Percentiles rank a stretch among this genome's conserved stretches.
phyloP scores from a whole-genome alignment of 108 stramenopile genomes.

The Pseudonitzschia multiseries region DNA sequence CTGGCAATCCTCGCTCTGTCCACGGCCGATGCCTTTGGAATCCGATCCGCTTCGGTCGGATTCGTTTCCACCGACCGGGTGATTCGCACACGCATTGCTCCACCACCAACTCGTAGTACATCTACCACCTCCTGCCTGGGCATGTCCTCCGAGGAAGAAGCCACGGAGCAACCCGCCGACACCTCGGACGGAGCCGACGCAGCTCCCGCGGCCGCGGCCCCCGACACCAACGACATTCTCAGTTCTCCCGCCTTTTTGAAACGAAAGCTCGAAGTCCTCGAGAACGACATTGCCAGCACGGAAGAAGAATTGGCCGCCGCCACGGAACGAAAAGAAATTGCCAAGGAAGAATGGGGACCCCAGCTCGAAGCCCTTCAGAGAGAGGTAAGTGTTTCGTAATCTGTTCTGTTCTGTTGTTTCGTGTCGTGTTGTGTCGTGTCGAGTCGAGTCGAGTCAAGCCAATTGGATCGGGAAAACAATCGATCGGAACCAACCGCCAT shows the following conservation, averaged over 20 bases:
- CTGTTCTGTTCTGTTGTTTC: not conserved
- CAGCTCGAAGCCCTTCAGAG: constrained; percentile 57
- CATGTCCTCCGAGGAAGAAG: constrained; percentile 10
- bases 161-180: not conserved
- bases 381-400: constrained; percentile 67
- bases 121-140: constrained; percentile 22
- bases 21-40: constrained; percentile 4
- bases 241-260: constrained; percentile 83
- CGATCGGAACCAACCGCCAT: no score
- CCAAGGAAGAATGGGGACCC: constrained; percentile 82
- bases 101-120: no score
- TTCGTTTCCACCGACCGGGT: not conserved
- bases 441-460: not conserved
- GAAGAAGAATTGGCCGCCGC: constrained; percentile 64
- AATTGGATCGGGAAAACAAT: not conserved
- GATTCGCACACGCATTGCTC: no score
- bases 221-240: constrained; percentile 60
- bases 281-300: constrained; percentile 59
- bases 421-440: no score
- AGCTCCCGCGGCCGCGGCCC: constrained; percentile 11
- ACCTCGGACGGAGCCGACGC: constrained; percentile 8
- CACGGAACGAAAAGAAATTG: constrained; percentile 49
- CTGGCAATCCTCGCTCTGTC: constrained; percentile 7
- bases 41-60: not conserved
- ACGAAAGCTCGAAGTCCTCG: constrained; percentile 77